Conservation (phyloP, 805 yeast species). For the Pichia scutulata region DNA sequence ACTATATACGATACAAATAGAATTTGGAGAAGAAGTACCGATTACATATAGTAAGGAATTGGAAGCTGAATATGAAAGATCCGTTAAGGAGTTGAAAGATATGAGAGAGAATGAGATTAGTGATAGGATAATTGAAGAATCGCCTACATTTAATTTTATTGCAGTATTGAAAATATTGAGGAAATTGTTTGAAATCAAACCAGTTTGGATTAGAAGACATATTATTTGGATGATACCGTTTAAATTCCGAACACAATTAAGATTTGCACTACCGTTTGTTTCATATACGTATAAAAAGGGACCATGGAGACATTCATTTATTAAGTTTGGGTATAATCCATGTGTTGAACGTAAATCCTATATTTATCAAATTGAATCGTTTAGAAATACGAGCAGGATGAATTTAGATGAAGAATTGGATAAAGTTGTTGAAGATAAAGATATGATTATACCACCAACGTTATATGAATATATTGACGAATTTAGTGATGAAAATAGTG, state of each 20-base stretch:
- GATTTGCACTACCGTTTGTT: slow-evolving; percentile 77
- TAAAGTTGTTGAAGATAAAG: slow-evolving; percentile 19
- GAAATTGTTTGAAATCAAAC: slow-evolving; percentile 56
- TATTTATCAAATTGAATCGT: slow-evolving; percentile 77
- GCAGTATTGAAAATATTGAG: slow-evolving; percentile 38
- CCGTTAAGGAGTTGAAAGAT: slow-evolving; percentile 27
- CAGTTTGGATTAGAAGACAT: slow-evolving; percentile 81
- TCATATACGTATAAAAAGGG: slow-evolving; percentile 80
- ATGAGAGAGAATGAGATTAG: slow-evolving; percentile 20
- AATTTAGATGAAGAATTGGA: slow-evolving; percentile 18
- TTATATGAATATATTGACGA: slow-evolving; percentile 15
- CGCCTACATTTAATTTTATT: slow-evolving; percentile 29
- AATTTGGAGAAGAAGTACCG: slow-evolving; percentile 45
- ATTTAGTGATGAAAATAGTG: slow-evolving; percentile 18
- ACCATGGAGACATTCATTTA: slow-evolving; percentile 89
- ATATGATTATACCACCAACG: slow-evolving; percentile 21
- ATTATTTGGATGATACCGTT: slow-evolving; percentile 48
- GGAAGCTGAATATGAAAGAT: slow-evolving; percentile 34
- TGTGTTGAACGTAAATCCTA: slow-evolving; percentile 44
- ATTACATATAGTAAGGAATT: slow-evolving; percentile 42
- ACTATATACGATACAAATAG: slow-evolving; percentile 46
- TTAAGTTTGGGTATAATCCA: slow-evolving; percentile 76
- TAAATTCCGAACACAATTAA: slow-evolving; percentile 39
- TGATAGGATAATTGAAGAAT: slow-evolving; percentile 19
- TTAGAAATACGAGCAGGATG: slow-evolving; percentile 33